Conservation (phyloP, 164 flowering plant genomes). For the Brasenia schreberi region DNA sequence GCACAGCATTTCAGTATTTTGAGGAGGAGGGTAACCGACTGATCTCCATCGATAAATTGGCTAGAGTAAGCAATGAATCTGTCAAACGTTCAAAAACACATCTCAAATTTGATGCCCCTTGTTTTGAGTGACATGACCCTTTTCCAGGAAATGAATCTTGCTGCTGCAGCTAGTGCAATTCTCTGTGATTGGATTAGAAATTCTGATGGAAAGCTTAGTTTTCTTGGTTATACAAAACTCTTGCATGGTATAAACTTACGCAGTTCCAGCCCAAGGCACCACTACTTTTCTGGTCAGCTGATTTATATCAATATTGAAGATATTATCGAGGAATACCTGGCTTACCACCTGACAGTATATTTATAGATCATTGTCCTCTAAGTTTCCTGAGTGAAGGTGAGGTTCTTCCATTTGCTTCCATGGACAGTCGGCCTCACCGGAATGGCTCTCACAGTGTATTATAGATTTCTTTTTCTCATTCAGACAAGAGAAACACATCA, state of each 20-base stretch:
- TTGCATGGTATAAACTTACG: conserved; percentile 86
- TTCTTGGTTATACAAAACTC: conserved; percentile 75
- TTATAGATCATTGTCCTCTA: neutral
- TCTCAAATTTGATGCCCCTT: neutral
- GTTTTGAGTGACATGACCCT: neutral
- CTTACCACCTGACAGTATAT: neutral
- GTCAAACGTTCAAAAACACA: neutral
- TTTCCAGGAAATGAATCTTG: conserved; percentile 75
- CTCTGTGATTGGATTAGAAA: conserved; percentile 71
- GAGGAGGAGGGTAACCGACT: conserved; percentile 74
- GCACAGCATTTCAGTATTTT: conserved; percentile 57
- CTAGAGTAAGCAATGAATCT: conserved; percentile 33
- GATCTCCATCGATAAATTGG: conserved; percentile 67
- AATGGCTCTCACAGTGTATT: too few relatives aligned
- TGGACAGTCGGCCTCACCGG: too few relatives aligned
- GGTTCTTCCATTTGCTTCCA: too few relatives aligned
- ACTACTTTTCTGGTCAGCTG: conserved; percentile 10
- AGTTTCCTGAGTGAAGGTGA: too few relatives aligned
- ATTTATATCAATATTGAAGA: neutral
- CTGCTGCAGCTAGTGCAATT: conserved; percentile 46
- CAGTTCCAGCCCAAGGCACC: conserved; percentile 43
- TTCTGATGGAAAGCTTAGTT: conserved; percentile 71
- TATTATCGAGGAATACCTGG: neutral
- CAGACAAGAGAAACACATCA: too few relatives aligned
- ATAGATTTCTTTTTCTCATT: too few relatives aligned